Evolutionary conservation across 2,329 filamentous ascomycete genomes (phyloP), one percentile per base, ranked within the genome.

Genomic region (Fusarium sp.): DNA sequence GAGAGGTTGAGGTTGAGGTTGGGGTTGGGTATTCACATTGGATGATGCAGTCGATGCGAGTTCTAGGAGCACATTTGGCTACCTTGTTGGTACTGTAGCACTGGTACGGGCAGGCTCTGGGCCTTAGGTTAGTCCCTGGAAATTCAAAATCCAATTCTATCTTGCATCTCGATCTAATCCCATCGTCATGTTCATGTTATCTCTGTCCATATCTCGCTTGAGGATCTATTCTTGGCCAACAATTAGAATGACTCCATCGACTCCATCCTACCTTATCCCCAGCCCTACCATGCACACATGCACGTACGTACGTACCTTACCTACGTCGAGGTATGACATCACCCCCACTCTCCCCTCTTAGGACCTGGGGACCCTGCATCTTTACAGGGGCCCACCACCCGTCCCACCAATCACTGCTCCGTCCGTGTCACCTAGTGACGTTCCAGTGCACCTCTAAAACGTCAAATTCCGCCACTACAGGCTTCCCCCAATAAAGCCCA

Each of bases 331-430:
- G 17, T 54, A 73, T 73, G 69, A 73, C 71, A 73, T 73, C 68
- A 73, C 63, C 44, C 46, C 67, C 53, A 65, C 36, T 17, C 39
- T 28, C 39, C 55, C 56, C 51, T 53, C 34, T 49, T 49, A 60
- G 62, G 46, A 57, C 60, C 69, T 62, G 54, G 61, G 62, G 65
- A 46, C 71, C 69, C 71, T 71, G 69, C 65, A 57, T 68, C 50
- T 38, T 23, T 24, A 30, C 42, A 44, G 39, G 32, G 19, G n/a
- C 47, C 47, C 21, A 19, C 30, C 19, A 17, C 19, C 62, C 47
- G 15, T 30, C n/a, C 32, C 54, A 34, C 71, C 71, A 73, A 74
- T 72, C 19, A 53, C 26, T 21, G 10, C 21, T 36, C 32, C 38
- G 7, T 12, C 20, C 48, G 21, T 49, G 42, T 55, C 57, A 64